These are phyloP conservation scores for Sclerotinia nivalis DNA, from an alignment of 2,329 filamentous ascomycete species.

Conservation along the genomic window DNA sequence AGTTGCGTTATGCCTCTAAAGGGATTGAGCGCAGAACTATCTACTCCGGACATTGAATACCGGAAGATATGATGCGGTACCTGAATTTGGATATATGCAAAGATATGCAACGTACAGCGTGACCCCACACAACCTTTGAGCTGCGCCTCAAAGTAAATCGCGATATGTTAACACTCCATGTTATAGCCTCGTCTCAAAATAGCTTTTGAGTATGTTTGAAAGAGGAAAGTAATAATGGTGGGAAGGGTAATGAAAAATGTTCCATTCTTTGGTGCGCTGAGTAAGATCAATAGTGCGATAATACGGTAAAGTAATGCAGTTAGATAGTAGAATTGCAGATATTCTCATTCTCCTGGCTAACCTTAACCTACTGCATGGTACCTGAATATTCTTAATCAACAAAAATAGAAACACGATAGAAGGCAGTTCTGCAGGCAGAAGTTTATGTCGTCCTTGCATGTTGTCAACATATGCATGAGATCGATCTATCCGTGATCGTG, in stretches of 20 bases:
- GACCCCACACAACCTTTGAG: constrained; percentile 12
- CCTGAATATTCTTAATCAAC: constrained; percentile 15
- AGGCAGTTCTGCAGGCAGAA: constrained; percentile 16
- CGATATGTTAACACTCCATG: neutral
- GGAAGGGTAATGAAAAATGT: neutral
- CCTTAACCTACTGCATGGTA: constrained; percentile 18
- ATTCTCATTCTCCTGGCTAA: neutral
- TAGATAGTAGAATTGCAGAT: neutral
- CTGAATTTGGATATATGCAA: constrained; percentile 14
- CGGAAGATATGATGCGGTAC: constrained; percentile 8
- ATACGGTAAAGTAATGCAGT: constrained; percentile 10
- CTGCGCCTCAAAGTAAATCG: constrained; percentile 17
- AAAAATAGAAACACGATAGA: constrained; percentile 23
- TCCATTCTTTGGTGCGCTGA: constrained; percentile 17
- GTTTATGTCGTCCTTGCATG: constrained; percentile 18
- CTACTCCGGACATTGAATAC: neutral
- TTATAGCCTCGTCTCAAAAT: constrained; percentile 29
- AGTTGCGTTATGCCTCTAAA: neutral
- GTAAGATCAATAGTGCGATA: constrained; percentile 20
- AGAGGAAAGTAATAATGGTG: neutral
- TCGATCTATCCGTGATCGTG: constrained; percentile 21
- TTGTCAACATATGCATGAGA: constrained; percentile 20
- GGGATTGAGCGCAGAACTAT: neutral
- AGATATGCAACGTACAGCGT: constrained; percentile 21
- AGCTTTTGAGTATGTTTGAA: constrained; percentile 24